Base-by-base conservation (phyloP, 2,329 filamentous ascomycete species). In the Pseudogymnoascus sp. region DNA sequence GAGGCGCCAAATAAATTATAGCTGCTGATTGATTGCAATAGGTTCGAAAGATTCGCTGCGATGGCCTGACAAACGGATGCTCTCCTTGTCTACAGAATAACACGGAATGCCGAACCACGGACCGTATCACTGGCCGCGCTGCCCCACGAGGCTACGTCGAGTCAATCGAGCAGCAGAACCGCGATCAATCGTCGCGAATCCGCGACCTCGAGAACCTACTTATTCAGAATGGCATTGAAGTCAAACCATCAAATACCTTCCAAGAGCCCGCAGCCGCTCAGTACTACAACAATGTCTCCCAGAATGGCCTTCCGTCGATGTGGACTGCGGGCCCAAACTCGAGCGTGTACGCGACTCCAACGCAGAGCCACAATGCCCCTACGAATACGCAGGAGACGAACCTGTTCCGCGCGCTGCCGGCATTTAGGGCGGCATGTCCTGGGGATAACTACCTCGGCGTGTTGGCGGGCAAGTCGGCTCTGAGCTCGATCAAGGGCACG, bases 1-100 rank as follows among this genome's bases (percentile, higher is more conserved):
- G 42, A 31, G 25, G 15, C 25, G 12, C 25, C 15, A 38, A 41
- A 21, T 42, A 38, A 21, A 41, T 31, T 55, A 12, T 8, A 33
- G 29, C 39, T 33, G 55, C 65, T 68, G 63, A 69, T 48, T 36
- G 15, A 39, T 58, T 58, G 38, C 39, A 17, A 55, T 70, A 91
- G 88, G 81, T 91, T 63, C 85, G 91, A 68, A 96, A 96, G 76
- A 95, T 95, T 69, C 85, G 90, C 71, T 95, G 91, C 79, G 91
- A 95, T 77, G 88, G 86, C 61, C 80, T 89, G 41, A 85, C 88
- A 33, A 87, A 90, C 67, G 91, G 90, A 65, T 96, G 91, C 76
- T 90, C 89, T 65, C 88, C 90, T 69, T 96, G 91, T 77, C 78
- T 84, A 68, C 86, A 88, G 74, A 89, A 90, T 72, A 86, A 85